These are phyloP conservation scores for Babesia microti DNA, from an alignment of 169 alveolate genomes.

Conservation along the genomic window DNA sequence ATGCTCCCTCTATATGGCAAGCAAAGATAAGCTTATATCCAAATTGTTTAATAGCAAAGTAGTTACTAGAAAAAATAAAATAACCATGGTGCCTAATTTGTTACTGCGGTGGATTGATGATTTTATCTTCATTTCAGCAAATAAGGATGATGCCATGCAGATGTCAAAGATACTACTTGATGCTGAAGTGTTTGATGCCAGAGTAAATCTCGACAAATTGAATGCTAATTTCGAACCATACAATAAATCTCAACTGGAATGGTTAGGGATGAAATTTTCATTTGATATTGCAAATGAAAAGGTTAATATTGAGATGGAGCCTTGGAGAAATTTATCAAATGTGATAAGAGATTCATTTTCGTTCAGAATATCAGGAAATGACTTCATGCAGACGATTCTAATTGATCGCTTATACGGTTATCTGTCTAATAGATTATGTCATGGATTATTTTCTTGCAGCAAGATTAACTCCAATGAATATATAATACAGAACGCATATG, in stretches of 20 bases:
- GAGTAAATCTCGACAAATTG: constrained; percentile 6
- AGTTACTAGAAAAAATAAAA: not conserved
- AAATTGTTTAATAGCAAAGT: too few relatives aligned
- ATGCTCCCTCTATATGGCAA: constrained; percentile 27
- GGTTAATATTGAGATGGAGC: constrained; percentile 21
- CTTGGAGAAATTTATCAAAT: constrained; percentile 13
- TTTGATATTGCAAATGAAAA: constrained; percentile 22
- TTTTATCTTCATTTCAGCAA: constrained; percentile 28
- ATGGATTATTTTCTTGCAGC: constrained; percentile 24
- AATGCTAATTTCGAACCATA: constrained; percentile 1
- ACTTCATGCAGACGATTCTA: constrained; percentile 31
- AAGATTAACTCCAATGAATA: constrained; percentile 16
- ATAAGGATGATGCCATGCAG: constrained; percentile 9
- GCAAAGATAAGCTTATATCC: constrained; percentile 12
- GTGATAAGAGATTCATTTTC: constrained; percentile 24
- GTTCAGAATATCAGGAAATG: constrained; percentile 1
- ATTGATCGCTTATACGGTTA: constrained; percentile 40
- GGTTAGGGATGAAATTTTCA: constrained; percentile 37
- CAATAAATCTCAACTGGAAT: constrained; percentile 1
- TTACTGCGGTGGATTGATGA: constrained; percentile 47
- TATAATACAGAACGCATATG: constrained; percentile 23
- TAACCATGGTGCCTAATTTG: constrained; percentile 11
- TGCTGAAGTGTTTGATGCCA: constrained; percentile 8
- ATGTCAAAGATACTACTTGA: constrained; percentile 13
- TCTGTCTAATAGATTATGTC: constrained; percentile 26